phyloP scores from a whole-genome alignment of 2,329 filamentous ascomycete genomes.

The Fusarium subtropicale region DNA sequence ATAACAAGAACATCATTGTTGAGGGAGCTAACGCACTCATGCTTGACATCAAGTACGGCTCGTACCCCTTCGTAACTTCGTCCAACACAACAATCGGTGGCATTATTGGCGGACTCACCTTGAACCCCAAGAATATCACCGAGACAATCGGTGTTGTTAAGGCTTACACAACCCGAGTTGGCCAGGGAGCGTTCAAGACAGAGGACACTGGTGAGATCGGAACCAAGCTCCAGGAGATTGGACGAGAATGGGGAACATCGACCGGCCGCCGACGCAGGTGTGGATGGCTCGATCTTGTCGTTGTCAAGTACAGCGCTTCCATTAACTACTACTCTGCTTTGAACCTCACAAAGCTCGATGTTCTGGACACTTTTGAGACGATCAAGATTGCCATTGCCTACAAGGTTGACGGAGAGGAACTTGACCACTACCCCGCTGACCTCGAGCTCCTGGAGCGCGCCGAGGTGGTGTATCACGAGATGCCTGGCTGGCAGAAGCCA shows the following conservation, averaged over 20 bases:
- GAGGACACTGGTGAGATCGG: constrained; percentile 12
- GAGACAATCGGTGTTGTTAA: constrained; percentile 14
- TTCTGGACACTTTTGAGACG: constrained; percentile 25
- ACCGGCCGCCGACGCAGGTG: constrained; percentile 19
- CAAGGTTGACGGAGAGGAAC: constrained; percentile 19
- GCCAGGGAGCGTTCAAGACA: constrained; percentile 11
- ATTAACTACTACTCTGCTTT: constrained; percentile 17
- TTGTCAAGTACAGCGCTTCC: constrained; percentile 19
- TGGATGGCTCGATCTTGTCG: constrained; percentile 21
- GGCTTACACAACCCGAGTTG: constrained; percentile 9
- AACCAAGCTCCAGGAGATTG: constrained; percentile 19
- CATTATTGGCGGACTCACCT: constrained; percentile 10
- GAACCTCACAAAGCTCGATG: constrained; percentile 27
- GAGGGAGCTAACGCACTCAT: constrained; percentile 18
- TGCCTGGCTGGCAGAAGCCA: constrained; percentile 33
- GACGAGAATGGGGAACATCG: constrained; percentile 6
- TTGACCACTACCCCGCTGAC: constrained; percentile 11
- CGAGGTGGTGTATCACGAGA: constrained; percentile 23
- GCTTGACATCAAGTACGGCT: constrained; percentile 18
- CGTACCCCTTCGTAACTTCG: constrained; percentile 6
- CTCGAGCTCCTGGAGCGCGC: constrained; percentile 9
- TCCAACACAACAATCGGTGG: constrained; percentile 11
- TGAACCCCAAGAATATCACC: constrained; percentile 13
- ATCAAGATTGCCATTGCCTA: constrained; percentile 28
- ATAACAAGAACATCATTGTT: constrained; percentile 10